Conservation (phyloP, 1,284 basidiomycete species). For the Boletellus deceptivus region DNA sequence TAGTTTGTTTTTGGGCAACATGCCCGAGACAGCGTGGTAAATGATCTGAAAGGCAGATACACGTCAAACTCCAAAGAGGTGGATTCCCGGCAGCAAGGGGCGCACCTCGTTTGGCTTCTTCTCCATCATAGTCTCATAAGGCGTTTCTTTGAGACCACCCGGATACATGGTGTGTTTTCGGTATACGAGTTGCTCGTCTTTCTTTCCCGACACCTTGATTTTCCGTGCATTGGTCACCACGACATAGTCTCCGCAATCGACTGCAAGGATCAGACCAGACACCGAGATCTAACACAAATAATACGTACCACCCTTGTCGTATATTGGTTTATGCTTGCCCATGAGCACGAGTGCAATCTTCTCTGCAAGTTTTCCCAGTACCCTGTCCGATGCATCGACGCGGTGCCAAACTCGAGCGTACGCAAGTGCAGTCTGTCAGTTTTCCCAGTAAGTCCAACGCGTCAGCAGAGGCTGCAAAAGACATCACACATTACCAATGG, state of each 20-base stretch:
- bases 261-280: slow-evolving; percentile 39
- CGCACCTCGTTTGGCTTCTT: slow-evolving; percentile 90
- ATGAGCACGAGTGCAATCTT: slow-evolving; percentile 94
- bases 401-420: slow-evolving; percentile 96
- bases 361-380: slow-evolving; percentile 91
- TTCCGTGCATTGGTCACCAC: slow-evolving; percentile 89
- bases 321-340: slow-evolving; percentile 99
- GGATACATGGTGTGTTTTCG: slow-evolving; percentile 91
- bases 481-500: slow-evolving; percentile 61
- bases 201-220: slow-evolving; percentile 88
- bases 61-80: not conserved
- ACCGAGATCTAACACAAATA: not conserved
- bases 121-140: slow-evolving; percentile 79
- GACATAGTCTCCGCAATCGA: slow-evolving; percentile 97
- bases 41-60: slow-evolving; percentile 68
- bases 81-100: slow-evolving; percentile 10
- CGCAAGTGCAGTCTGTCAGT: slow-evolving; percentile 81
- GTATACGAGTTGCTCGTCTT: slow-evolving; percentile 86
- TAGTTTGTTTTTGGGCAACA: slow-evolving; percentile 95
- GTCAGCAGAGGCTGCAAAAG: not conserved
- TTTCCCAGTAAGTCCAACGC: not conserved
- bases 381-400: slow-evolving; percentile 85
- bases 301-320: slow-evolving; percentile 80
- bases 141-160: slow-evolving; percentile 89
- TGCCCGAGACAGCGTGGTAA: slow-evolving; percentile 91